Conservation (phyloP, 495 filamentous ascomycete genomes). For the Penicillium nucicola region DNA sequence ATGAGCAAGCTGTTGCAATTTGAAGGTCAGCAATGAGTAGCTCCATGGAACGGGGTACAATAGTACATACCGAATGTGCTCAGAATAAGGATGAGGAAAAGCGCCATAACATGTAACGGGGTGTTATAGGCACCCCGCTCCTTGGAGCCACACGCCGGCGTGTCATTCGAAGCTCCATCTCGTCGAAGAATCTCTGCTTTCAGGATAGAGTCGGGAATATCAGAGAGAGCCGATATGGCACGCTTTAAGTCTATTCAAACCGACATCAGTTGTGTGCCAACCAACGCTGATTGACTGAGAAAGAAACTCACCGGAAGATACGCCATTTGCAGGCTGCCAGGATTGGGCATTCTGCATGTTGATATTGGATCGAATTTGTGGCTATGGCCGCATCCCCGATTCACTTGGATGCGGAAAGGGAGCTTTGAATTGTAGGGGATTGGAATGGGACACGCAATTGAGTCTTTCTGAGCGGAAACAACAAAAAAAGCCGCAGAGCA, state of each 20-base stretch:
- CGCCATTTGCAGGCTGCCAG: conserved; percentile 14
- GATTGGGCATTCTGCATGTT: conserved; percentile 24
- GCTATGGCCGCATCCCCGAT: conserved; percentile 10
- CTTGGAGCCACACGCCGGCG: conserved; percentile 59
- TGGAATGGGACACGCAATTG: conserved; percentile 1
- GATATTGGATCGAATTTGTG: conserved; percentile 4
- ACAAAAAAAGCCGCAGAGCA: not conserved
- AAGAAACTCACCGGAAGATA: conserved; percentile 12
- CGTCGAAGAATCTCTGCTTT: conserved; percentile 33
- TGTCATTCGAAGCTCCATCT: conserved; percentile 18
- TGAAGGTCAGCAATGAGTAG: conserved; percentile 1
- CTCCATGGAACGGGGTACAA: not conserved
- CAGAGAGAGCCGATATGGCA: conserved; percentile 19
- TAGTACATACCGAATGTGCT: conserved; percentile 64
- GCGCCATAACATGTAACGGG: conserved; percentile 68
- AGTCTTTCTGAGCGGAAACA: not conserved
- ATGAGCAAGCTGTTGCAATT: conserved; percentile 45
- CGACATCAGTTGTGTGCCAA: not conserved
- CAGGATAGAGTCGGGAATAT: conserved; percentile 29
- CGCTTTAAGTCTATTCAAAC: conserved; percentile 19
- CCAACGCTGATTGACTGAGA: not conserved
- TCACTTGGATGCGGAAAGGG: not conserved
- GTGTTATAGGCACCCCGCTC: conserved; percentile 61
- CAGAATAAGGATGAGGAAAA: conserved; percentile 68
- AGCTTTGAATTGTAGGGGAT: not conserved